Evolutionary conservation across 2,329 filamentous ascomycete genomes (phyloP).

Genomic region (Fusarium sp.): DNA sequence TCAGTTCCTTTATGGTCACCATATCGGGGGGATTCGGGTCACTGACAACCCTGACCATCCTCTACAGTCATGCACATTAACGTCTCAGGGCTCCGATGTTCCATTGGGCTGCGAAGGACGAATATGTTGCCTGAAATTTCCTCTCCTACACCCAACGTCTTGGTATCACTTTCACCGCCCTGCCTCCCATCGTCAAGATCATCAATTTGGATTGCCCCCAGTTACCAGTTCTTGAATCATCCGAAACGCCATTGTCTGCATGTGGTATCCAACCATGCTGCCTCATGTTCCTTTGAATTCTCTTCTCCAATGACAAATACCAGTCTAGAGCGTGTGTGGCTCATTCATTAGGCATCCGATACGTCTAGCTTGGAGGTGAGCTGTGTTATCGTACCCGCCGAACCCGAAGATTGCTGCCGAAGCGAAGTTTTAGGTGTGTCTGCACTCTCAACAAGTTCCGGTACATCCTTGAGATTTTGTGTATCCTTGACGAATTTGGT

Average conservation of each 20-base stretch:
- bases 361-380: conserved; percentile 44
- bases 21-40: background rate
- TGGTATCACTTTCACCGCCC: conserved; percentile 21
- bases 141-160: background rate
- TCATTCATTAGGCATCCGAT: conserved; percentile 25
- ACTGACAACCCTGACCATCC: too few relatives aligned
- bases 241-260: conserved; percentile 20
- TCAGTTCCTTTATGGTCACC: background rate
- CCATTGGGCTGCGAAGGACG: conserved; percentile 1
- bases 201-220: conserved; percentile 6
- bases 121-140: background rate
- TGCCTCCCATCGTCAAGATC: conserved; percentile 11
- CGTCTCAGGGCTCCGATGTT: conserved; percentile 1
- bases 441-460: conserved; percentile 51
- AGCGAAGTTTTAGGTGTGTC: conserved; percentile 11
- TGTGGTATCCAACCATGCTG: conserved; percentile 8
- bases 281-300: background rate
- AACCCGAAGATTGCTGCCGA: conserved; percentile 23
- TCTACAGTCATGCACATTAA: background rate
- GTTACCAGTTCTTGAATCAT: background rate
- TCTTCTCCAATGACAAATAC: background rate
- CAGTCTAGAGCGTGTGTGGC: background rate
- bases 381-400: conserved; percentile 41
- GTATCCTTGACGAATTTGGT: conserved; percentile 65
- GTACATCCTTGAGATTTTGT: conserved; percentile 57